Base-by-base conservation (phyloP, 164 flowering plant species). In the Umbilicus rupestris region DNA sequence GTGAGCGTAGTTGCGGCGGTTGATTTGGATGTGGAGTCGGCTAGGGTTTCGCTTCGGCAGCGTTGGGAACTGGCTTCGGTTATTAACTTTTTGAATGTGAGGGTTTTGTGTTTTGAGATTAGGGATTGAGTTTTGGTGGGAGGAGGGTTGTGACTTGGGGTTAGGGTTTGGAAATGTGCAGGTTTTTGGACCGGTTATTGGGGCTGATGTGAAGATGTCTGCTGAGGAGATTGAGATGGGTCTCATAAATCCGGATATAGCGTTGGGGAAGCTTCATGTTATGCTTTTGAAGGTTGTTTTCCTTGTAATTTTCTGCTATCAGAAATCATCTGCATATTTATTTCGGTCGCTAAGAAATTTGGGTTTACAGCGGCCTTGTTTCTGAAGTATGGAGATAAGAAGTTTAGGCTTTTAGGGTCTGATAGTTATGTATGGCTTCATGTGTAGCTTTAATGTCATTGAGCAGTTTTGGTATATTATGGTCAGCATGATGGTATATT, bases 21-120 rank as follows among this genome's bases (percentile, higher is more conserved):
- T 20, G 26, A 26, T 49, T 39, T 63, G 64, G 72, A 73, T 35
- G 39, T 64, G 8, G 74, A 77, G 70, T 42, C 75, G 0, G 68
- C 71, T 20, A 74, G 78, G 60, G 37, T 31, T 11, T 75, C 65
- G 68, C 85, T 92, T 45, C 87, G 96, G 9, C 72, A 68, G 69
- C 83, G 87, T 28, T 89, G 98, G 95, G 98, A 92, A 65, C 77
- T 92, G 22, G 96, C 98, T 5, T 89, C 92, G 6, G 95, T 89
- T 62, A 84, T 92, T 69, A 83, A 92, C 69, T 92, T 92, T 76
- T 70, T 90, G 45, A 77, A 50, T 20, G 98, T 89, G 79, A 70
- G 71, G 64, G 44, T 64, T 28, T 39, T 35, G 20, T 57, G 42
- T 28, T 30, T 66, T 26, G 20, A 29, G 31, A 8, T 46, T 55